Base-by-base conservation (phyloP, 495 filamentous ascomycete genomes). In the Aspergillus affinis region DNA sequence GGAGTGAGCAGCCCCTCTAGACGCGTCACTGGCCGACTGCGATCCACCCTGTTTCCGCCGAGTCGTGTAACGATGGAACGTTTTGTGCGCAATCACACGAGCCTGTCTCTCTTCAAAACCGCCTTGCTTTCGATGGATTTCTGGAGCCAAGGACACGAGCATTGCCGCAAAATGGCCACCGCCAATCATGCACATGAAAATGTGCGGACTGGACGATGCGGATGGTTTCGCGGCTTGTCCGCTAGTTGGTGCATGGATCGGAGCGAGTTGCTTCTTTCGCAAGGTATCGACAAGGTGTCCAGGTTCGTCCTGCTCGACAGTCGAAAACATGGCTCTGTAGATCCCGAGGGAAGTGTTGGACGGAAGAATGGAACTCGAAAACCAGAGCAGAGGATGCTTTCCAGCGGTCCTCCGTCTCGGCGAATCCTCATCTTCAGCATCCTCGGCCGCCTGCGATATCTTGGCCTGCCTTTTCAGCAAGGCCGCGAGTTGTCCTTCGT, bases 111-210 rank as follows among this genome's bases (percentile, higher is more conserved):
- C 90, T 62, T 91, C 80, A 3, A 85, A 77, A 3, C 91, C 91
- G 27, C 84, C 77, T 50, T 84, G 76, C 58, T 85, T 84, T 62
- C 91, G 92, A 52, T 84, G 85, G 46, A 86, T 75, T 62, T 90
- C 91, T 0, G 95, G 93, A 0, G 90, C 87, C 4, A 98, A 80
- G 3, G 92, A 91, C 19, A 98, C 88, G 32, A 98, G 78, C 92
- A 98, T 97, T 20, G 90, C 95, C 0, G 94, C 94, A 70, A 98
- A 98, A 66, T 98, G 94, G 2, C 94, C 94, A 62, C 94, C 94
- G 8, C 94, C 94, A 56, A 98, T 95, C 94, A 98, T 98, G 72
- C 92, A 98, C 57, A 98, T 83, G 67, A 98, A 97, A 26, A 96
- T 84, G 65, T 97, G 93, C 6, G 90, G 90, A 46, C 83, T 83